Percentiles rank a stretch among this genome's conserved stretches.
phyloP scores from a whole-genome alignment of 208 protist species.

The Crithidia bombi region DNA sequence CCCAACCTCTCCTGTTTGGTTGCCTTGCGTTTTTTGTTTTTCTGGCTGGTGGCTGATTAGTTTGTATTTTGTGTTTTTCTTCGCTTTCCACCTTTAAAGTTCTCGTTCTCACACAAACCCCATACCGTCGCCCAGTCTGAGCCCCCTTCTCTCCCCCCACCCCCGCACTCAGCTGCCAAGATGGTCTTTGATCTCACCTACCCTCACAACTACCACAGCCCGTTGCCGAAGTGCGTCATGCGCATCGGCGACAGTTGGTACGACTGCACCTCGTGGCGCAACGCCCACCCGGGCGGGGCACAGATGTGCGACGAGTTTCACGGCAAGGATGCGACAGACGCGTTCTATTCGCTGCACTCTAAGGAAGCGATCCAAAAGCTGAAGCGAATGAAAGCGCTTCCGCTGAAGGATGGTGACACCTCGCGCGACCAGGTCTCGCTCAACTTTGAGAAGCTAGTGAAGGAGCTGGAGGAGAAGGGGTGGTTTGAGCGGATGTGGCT shows the following conservation, averaged over 20 bases:
- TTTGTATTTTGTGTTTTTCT: not conserved
- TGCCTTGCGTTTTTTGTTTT: conserved; percentile 17
- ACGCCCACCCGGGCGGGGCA: conserved; percentile 73
- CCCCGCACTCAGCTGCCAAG: too few species aligned
- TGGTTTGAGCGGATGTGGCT: conserved; percentile 75
- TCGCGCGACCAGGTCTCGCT: conserved; percentile 61
- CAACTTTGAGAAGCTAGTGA: conserved; percentile 66
- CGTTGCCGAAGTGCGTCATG: conserved; percentile 76
- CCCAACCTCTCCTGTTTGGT: not conserved
- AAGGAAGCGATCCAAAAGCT: conserved; percentile 78
- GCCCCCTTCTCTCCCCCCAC: too few species aligned
- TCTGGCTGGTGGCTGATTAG: conserved; percentile 2
- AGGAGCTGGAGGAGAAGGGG: conserved; percentile 60
- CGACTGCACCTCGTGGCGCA: conserved; percentile 78
- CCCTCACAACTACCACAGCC: conserved; percentile 62
- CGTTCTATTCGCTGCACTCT: conserved; percentile 82
- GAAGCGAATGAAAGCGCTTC: conserved; percentile 77
- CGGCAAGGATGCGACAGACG: conserved; percentile 75
- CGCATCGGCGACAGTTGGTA: conserved; percentile 84
- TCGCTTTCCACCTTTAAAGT: not conserved
- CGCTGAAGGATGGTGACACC: conserved; percentile 61
- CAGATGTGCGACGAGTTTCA: conserved; percentile 82
- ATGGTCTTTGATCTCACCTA: conserved; percentile 68
- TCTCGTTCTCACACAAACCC: not conserved
- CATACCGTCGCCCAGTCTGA: not conserved